These are phyloP conservation scores for Russula vinacea DNA, from an alignment of 768 basidiomycete genomes.

Conservation along the genomic window DNA sequence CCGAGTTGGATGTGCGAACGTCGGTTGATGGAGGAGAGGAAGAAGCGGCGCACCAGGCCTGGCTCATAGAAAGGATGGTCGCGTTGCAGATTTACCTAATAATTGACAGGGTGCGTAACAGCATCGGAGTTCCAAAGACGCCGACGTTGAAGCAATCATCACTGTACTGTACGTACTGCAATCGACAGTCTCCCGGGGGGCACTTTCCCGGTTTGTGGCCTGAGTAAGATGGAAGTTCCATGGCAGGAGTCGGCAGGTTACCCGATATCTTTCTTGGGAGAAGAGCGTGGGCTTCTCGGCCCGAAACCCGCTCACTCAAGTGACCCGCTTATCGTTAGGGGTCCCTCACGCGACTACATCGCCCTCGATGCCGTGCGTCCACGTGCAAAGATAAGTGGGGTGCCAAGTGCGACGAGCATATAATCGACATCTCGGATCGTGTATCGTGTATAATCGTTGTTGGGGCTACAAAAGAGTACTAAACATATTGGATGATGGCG, in stretches of 20 bases:
- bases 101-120: neutral
- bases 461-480: conserved; percentile 22
- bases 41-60: neutral
- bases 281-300: conserved; percentile 2
- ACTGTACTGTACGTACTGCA: neutral
- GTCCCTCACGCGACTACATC: neutral
- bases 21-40: neutral
- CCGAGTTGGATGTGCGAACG: neutral
- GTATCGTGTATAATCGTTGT: conserved; percentile 21
- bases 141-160: neutral
- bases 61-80: neutral
- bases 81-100: conserved; percentile 4
- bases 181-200: neutral
- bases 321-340: conserved; percentile 10
- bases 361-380: neutral
- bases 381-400: neutral
- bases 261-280: neutral
- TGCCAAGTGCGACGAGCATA: neutral
- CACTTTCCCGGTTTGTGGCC: neutral
- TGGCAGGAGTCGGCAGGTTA: neutral
- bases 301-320: neutral
- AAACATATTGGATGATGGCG: conserved; percentile 23
- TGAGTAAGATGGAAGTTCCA: neutral
- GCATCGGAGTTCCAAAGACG: neutral
- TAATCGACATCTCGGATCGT: conserved; percentile 20